phyloP scores from a whole-genome alignment of 768 basidiomycete species.

The Xanthoconium stramineum region DNA sequence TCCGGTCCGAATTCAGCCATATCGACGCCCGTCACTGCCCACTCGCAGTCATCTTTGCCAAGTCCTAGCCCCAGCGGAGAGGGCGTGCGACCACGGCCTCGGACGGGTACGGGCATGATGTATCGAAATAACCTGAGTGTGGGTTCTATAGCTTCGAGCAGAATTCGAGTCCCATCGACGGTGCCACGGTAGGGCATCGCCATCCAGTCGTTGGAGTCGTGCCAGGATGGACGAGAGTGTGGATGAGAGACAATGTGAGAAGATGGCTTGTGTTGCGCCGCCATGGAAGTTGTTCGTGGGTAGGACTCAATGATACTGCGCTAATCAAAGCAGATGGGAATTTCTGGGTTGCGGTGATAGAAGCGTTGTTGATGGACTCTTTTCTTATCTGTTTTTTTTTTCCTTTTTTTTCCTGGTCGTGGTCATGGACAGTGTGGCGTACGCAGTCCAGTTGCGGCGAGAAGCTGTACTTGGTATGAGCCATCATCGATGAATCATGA shows the following conservation, averaged over 20 bases:
- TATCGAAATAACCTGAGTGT: conserved; percentile 42
- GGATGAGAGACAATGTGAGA: background rate
- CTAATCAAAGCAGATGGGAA: conserved; percentile 5
- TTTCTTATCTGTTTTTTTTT: background rate
- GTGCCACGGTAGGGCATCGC: conserved; percentile 11
- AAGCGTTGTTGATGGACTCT: conserved; percentile 4
- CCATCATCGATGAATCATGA: background rate
- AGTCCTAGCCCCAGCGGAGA: conserved; percentile 16
- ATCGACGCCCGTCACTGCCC: conserved; percentile 9
- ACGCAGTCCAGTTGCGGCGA: background rate
- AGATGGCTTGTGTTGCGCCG: background rate
- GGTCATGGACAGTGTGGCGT: background rate
- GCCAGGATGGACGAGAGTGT: background rate
- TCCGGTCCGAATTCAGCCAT: conserved; percentile 9
- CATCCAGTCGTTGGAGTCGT: background rate
- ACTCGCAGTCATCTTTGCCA: conserved; percentile 20
- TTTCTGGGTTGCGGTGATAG: conserved; percentile 4
- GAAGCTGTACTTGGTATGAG: conserved; percentile 15
- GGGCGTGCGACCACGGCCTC: conserved; percentile 43
- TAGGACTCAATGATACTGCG: conserved; percentile 1
- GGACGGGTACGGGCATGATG: conserved; percentile 69
- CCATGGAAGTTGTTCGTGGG: conserved; percentile 14
- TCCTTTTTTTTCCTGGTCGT: background rate
- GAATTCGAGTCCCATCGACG: conserved; percentile 37
- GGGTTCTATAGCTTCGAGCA: conserved; percentile 27